Percentiles rank a stretch among this genome's conserved stretches.
Evolutionary conservation across 768 basidiomycete species (phyloP).

Genomic region (Neoboletus subvelutipes): DNA sequence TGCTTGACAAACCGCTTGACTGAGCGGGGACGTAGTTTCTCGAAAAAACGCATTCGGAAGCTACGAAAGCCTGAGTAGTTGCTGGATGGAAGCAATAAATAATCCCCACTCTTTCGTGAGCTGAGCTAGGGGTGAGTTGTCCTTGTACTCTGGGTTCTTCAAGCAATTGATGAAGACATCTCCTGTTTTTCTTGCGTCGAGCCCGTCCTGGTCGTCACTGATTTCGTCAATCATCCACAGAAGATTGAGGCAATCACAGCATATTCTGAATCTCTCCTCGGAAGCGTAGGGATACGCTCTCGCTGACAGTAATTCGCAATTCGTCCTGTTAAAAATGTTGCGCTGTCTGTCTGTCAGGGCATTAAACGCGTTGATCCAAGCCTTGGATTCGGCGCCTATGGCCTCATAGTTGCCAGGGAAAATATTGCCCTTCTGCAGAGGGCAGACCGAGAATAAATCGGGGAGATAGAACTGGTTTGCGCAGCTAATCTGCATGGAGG

Average conservation of each 20-base stretch:
- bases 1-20: slow-evolving; percentile 47
- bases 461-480: slow-evolving; percentile 50
- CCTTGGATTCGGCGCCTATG: slow-evolving; percentile 55
- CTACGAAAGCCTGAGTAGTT: slow-evolving; percentile 32
- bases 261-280: slow-evolving; percentile 55
- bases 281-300: slow-evolving; percentile 60
- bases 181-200: slow-evolving; percentile 54
- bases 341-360: slow-evolving; percentile 60
- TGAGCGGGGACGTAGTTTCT: slow-evolving; percentile 42
- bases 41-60: slow-evolving; percentile 49
- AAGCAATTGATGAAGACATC: slow-evolving; percentile 53
- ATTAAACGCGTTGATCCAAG: slow-evolving; percentile 61
- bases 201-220: slow-evolving; percentile 62
- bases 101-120: slow-evolving; percentile 59
- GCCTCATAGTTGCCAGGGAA: slow-evolving; percentile 55
- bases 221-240: slow-evolving; percentile 69
- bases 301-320: slow-evolving; percentile 60
- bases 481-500: background rate
- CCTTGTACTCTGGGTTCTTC: slow-evolving; percentile 50
- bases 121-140: slow-evolving; percentile 53
- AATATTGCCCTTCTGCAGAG: slow-evolving; percentile 44
- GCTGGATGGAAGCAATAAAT: background rate
- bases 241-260: slow-evolving; percentile 60
- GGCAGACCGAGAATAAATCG: slow-evolving; percentile 50
- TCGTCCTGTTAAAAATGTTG: slow-evolving; percentile 53